Evolutionary conservation across 352 stramenopile species (phyloP), one percentile per base, ranked within the genome.

Genomic region (Phytopythium chamaehyphon): DNA sequence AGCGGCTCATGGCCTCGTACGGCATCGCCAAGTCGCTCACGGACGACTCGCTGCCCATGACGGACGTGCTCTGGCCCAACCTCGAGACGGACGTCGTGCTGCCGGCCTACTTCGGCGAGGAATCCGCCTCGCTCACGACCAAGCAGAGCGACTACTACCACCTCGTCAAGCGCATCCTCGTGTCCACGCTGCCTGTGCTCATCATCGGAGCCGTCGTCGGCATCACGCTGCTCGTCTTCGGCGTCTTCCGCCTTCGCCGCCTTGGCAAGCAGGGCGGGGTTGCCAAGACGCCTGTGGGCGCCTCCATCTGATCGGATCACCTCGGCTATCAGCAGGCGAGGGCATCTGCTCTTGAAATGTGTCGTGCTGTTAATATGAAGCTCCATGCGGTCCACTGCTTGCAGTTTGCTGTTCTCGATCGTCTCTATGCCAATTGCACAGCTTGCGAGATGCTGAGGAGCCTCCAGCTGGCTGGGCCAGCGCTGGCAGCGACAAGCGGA

Each of bases 1-100:
- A 90, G 76, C 76, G 79, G 2, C 57, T 90, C 21, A 66, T 73
- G 70, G 79, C 76, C 19, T 79, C 72, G 36, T 86, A 87, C 60
- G 76, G 76, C 22, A 39, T 88, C 21, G 65, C 70, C 33, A 47
- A 64, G 33, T 71, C 70, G 26, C 47, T 48, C 0, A 35, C 19
- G 19, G 66, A 73, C 61, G 55, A 40, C 59, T 75, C 66, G 48
- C 53, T 57, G 8, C 59, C 66, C 44, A 86, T 89, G 75, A 73
- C 66, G 16, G 78, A 89, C 45, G 54, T 87, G 23, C 45, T 89
- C 44, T 84, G 69, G 64, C 78, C 78, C 26, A 60, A 63, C 21
- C 44, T 86, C 40, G 54, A 51, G 47, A 64, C 71, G 18, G 78
- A 89, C 36, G 61, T 86, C 38, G 66, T 85, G 35, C 55, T 71